A percentile compares a stretch with the other conserved stretches of the same genome.
Evolutionary conservation across 208 protist species (phyloP).

Genomic region (Acanthamoeba divionensis): DNA sequence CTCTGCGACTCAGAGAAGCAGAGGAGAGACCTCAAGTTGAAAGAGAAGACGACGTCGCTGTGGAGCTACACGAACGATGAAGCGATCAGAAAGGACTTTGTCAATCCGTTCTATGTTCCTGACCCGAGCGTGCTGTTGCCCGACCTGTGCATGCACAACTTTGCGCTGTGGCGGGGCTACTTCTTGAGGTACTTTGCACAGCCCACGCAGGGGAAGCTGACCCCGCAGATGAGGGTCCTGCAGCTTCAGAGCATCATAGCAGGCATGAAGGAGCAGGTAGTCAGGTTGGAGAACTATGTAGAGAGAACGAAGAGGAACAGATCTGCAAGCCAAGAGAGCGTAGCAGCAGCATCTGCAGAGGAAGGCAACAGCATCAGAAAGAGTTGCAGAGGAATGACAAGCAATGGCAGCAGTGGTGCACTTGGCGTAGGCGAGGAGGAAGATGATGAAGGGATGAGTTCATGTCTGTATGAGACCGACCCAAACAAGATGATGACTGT

Average conservation of each 20-base stretch:
- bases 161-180: neutral
- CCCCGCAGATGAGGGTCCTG: neutral
- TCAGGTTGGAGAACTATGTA: neutral
- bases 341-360: no score
- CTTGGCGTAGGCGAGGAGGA: no score
- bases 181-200: neutral
- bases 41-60: neutral
- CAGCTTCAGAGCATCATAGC: neutral
- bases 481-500: no score
- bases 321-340: no score
- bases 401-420: no score
- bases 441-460: no score
- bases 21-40: neutral
- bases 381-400: no score
- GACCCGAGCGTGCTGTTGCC: neutral
- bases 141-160: neutral
- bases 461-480: no score
- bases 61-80: constrained; percentile 12
- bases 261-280: neutral
- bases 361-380: no score
- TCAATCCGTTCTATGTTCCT: constrained; percentile 1
- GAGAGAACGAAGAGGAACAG: neutral
- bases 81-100: neutral
- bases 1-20: constrained; percentile 59
- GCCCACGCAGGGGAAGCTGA: neutral